These are phyloP conservation scores for Aspergillus brunneoviolaceus DNA, from an alignment of 2,329 filamentous ascomycete species.

Conservation along the genomic window DNA sequence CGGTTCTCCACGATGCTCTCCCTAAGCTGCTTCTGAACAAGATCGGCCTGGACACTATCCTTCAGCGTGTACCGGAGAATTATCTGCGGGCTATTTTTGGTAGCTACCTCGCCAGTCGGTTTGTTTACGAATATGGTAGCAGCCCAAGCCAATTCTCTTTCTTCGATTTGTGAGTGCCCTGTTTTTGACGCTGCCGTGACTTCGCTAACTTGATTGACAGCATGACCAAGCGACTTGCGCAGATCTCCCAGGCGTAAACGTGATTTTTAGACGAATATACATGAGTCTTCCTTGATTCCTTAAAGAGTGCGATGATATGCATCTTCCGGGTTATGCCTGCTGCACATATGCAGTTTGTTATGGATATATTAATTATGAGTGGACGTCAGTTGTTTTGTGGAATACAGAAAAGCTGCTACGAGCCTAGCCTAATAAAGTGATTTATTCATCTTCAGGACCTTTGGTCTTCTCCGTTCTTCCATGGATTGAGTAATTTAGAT, in stretches of 20 bases:
- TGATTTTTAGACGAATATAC: slow-evolving; percentile 12
- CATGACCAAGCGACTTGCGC: slow-evolving; percentile 40
- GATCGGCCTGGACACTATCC: slow-evolving; percentile 86
- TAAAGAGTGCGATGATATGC: slow-evolving; percentile 14
- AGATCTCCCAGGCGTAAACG: slow-evolving; percentile 26
- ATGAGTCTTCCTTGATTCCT: neutral
- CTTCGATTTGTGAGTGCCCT: slow-evolving; percentile 82
- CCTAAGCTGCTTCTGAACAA: slow-evolving; percentile 80
- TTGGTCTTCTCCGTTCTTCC: neutral
- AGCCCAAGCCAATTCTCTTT: slow-evolving; percentile 95
- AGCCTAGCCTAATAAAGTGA: slow-evolving; percentile 10
- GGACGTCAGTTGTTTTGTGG: slow-evolving; percentile 11
- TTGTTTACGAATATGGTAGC: slow-evolving; percentile 94
- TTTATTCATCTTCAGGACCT: slow-evolving; percentile 6
- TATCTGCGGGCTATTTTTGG: slow-evolving; percentile 96
- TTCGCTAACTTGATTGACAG: slow-evolving; percentile 23
- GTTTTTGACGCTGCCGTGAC: neutral
- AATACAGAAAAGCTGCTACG: slow-evolving; percentile 17
- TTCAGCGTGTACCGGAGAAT: slow-evolving; percentile 81
- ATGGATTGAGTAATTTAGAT: neutral
- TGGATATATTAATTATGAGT: slow-evolving; percentile 16
- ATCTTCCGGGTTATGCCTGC: slow-evolving; percentile 15
- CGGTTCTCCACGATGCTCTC: slow-evolving; percentile 80
- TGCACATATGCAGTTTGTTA: slow-evolving; percentile 19
- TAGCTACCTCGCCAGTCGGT: slow-evolving; percentile 89